Conservation (phyloP, 2,329 filamentous ascomycete species). For the Penicillium expansum region DNA sequence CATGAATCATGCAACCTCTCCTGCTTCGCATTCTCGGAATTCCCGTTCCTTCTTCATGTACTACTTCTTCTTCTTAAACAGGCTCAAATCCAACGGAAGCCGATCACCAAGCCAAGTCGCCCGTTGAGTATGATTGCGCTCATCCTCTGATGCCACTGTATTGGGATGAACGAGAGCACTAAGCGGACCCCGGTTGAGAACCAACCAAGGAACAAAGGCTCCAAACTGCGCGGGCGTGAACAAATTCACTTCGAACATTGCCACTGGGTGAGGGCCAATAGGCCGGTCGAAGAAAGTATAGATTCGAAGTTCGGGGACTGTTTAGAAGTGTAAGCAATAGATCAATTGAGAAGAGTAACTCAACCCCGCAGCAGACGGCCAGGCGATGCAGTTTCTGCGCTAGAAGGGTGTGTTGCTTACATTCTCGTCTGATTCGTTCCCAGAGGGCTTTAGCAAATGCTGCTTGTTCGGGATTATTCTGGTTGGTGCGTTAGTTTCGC, state of each 20-base stretch:
- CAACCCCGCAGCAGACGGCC: neutral
- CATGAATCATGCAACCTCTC: neutral
- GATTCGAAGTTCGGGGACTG: conserved; percentile 80
- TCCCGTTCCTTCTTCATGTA: conserved; percentile 20
- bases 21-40: conserved; percentile 6
- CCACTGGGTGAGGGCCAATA: conserved; percentile 75
- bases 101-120: conserved; percentile 48
- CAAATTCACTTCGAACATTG: conserved; percentile 91
- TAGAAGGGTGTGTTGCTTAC: conserved; percentile 44
- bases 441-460: conserved; percentile 70
- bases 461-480: conserved; percentile 59
- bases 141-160: conserved; percentile 54
- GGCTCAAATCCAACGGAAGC: conserved; percentile 43
- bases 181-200: conserved; percentile 75
- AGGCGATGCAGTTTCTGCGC: neutral
- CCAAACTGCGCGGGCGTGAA: conserved; percentile 85
- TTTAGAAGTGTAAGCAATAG: neutral
- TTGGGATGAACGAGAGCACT: conserved; percentile 82
- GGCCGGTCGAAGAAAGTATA: conserved; percentile 75
- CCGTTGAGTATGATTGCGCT: conserved; percentile 48
- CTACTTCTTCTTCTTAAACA: conserved; percentile 35
- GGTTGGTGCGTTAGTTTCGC: conserved; percentile 6
- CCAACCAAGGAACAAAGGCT: conserved; percentile 81
- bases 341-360: neutral
- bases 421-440: conserved; percentile 77